Evolutionary conservation across 768 basidiomycete genomes (phyloP), one percentile per base, ranked within the genome.

Genomic region (Lentinula aciculospora): DNA sequence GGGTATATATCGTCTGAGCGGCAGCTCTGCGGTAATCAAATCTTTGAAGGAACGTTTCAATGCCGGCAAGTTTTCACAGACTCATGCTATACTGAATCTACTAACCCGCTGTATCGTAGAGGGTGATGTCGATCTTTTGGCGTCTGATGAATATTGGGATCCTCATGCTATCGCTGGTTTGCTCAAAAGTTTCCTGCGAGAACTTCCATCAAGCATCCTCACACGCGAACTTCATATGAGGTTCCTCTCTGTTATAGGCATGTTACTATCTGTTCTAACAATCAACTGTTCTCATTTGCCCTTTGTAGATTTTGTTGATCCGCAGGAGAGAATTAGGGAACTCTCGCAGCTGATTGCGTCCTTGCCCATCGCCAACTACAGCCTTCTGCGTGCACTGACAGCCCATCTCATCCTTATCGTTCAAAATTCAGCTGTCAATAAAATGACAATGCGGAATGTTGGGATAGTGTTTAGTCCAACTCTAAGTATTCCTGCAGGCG

Each of bases 381-480:
- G 88, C 58, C 78, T 98, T 19, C 84, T 98, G 58, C 89, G 96
- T 36, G 95, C 96, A 15, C 79, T 99, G 57, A 95, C 89, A 1
- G 93, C 95, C 25, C 96, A 99, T 71, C 78, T 99, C 60, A 97
- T 98, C 63, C 78, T 94, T 44, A 90, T 99, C 64, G 94, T 98
- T 45, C 88, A 93, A 71, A 94, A 98, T 68, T 83, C 94, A 17
- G 65, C 80, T 42, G 74, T 89, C 58, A 97, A 97, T 84, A 98
- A 95, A 78, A 99, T 99, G 97, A 95, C 90, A 40, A 88, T 98
- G 84, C 86, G 96, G 46, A 99, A 99, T 69, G 93, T 99, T 27
- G 95, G 96, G 17, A 98, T 99, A 60, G 96, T 98, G 23, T 98
- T 98, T 74, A 95, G 94, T 62, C 97, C 97, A 2, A 98, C 97